Percentiles rank a stretch among this genome's conserved stretches.
phyloP scores from a whole-genome alignment of 345 rosid species.

The Carallia pectinifolia region DNA sequence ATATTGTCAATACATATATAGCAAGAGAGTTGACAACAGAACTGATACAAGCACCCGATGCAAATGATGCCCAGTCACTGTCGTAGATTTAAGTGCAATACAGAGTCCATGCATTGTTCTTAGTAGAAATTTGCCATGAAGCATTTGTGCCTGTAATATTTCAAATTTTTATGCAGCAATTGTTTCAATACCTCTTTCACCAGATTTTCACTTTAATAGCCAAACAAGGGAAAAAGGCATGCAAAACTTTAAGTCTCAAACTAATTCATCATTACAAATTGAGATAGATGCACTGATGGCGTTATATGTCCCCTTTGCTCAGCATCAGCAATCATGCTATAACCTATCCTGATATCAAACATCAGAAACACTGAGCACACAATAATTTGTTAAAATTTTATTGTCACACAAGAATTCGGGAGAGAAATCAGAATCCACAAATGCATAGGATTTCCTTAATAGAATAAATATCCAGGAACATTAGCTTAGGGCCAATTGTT shows the following conservation, averaged over 20 bases:
- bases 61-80: too few species aligned
- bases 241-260: not conserved
- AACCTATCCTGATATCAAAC: slow-evolving; percentile 29
- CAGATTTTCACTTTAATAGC: not conserved
- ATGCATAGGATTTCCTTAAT: not conserved
- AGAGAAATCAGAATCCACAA: not conserved
- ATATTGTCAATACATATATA: too few species aligned
- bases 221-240: not conserved
- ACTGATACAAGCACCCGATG: too few species aligned
- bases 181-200: not conserved
- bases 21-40: too few species aligned
- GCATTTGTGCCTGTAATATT: not conserved
- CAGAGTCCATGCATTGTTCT: not conserved
- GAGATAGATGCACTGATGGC: slow-evolving; percentile 7
- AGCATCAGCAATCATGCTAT: slow-evolving; percentile 29
- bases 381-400: not conserved
- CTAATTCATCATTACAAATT: not conserved
- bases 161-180: slow-evolving; percentile 1
- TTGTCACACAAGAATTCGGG: not conserved
- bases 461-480: not conserved
- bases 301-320: slow-evolving; percentile 28
- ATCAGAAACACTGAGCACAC: slow-evolving; percentile 2
- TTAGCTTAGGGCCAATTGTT: not conserved
- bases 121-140: not conserved
- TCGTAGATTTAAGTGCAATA: too few species aligned